Evolutionary conservation across 352 stramenopile genomes (phyloP).

Genomic region (Phytopythium oedochilum): DNA sequence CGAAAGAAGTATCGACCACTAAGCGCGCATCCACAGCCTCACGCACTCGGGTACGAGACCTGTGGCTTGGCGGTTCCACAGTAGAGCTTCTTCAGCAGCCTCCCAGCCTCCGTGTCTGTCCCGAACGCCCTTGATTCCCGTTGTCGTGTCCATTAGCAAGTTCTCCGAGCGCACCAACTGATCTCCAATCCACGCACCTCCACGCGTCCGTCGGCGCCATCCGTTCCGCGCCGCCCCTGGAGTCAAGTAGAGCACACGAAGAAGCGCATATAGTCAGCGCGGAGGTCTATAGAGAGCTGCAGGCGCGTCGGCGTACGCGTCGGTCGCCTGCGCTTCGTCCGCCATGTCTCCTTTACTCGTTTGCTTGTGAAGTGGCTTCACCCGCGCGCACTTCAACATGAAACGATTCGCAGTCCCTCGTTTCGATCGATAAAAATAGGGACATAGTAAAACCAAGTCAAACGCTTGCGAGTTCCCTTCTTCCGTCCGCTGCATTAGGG

Average conservation of each 20-base stretch:
- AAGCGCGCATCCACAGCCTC: neutral
- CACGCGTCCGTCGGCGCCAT: constrained; percentile 22
- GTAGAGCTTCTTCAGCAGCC: constrained; percentile 75
- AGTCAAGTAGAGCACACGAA: neutral
- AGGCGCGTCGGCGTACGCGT: neutral
- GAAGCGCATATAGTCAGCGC: neutral
- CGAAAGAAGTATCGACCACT: too few relatives aligned
- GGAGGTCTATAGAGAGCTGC: neutral
- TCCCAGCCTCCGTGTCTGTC: constrained; percentile 64
- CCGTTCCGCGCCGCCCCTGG: neutral
- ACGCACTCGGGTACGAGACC: constrained; percentile 71
- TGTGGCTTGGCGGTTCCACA: constrained; percentile 56
- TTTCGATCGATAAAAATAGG: neutral
- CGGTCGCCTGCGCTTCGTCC: neutral
- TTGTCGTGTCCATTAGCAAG: neutral
- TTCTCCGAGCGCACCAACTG: neutral
- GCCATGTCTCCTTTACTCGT: neutral
- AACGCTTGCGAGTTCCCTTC: neutral
- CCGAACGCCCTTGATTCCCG: constrained; percentile 46
- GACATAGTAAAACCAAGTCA: neutral
- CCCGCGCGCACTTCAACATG: constrained; percentile 2
- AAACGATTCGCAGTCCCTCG: constrained; percentile 2
- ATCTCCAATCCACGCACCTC: constrained; percentile 22
- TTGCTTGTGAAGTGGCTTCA: neutral
- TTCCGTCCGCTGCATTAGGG: neutral